Conservation (phyloP, 805 yeast species). For the Danielia reshetovae region DNA sequence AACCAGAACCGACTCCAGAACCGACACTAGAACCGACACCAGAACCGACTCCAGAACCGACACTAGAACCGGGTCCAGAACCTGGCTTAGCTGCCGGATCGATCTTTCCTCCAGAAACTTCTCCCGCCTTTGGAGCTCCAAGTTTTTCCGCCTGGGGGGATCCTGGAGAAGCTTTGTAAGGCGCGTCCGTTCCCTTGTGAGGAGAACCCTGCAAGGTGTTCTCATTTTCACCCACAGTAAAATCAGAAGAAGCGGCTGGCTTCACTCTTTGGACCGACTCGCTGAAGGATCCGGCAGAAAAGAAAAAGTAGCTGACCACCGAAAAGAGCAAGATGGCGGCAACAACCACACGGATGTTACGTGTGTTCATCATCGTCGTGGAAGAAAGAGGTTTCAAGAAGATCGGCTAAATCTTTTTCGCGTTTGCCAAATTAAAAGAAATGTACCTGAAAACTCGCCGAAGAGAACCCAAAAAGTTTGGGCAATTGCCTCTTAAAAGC, state of each 20-base stretch:
- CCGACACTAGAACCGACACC: background rate
- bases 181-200: constrained; percentile 33
- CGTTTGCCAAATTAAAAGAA: too few species aligned
- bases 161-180: constrained; percentile 22
- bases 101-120: background rate
- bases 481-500: too few species aligned
- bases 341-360: constrained; percentile 50
- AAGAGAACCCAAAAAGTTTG: too few species aligned
- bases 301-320: constrained; percentile 46
- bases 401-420: background rate
- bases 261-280: constrained; percentile 28
- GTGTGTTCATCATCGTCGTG: constrained; percentile 31
- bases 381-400: background rate
- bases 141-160: constrained; percentile 3
- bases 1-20: too few species aligned
- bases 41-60: background rate
- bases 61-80: background rate
- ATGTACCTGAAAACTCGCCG: too few species aligned
- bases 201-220: constrained; percentile 32
- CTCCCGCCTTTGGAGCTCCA: constrained; percentile 2
- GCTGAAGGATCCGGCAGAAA: constrained; percentile 38
- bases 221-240: constrained; percentile 14
- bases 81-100: constrained; percentile 4
- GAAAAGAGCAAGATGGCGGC: constrained; percentile 49
- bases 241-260: constrained; percentile 11